Evolutionary conservation across 768 basidiomycete species (phyloP).

Genomic region (Panaeolus papilionaceus): DNA sequence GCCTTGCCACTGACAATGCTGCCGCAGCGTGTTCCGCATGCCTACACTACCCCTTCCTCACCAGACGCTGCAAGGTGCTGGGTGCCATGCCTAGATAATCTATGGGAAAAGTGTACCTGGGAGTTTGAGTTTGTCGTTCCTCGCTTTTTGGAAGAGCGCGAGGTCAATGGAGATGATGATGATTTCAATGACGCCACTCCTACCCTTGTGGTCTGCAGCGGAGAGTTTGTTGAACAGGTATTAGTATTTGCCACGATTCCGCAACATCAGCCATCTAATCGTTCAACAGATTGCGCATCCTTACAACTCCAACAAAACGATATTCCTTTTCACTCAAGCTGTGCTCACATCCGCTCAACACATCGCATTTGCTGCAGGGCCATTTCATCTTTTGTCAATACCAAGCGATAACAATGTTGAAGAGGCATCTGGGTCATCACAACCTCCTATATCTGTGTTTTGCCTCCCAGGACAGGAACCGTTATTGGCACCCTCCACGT

Average conservation of each 20-base stretch:
- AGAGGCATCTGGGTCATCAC: conserved; percentile 67
- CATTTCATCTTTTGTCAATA: conserved; percentile 82
- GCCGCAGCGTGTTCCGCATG: conserved; percentile 86
- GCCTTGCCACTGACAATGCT: not conserved
- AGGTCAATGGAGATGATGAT: conserved; percentile 48
- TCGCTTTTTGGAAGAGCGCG: conserved; percentile 73
- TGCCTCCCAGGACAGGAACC: conserved; percentile 90
- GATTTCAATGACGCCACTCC: conserved; percentile 69
- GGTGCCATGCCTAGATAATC: conserved; percentile 96
- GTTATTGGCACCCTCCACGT: conserved; percentile 70
- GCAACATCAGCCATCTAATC: conserved; percentile 15
- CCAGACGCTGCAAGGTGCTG: conserved; percentile 95
- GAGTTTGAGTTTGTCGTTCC: conserved; percentile 97
- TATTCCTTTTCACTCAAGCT: conserved; percentile 90
- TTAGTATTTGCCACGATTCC: conserved; percentile 26
- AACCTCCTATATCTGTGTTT: conserved; percentile 87
- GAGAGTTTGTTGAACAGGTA: conserved; percentile 94
- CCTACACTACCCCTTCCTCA: conserved; percentile 86
- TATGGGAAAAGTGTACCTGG: conserved; percentile 98
- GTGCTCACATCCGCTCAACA: conserved; percentile 94
- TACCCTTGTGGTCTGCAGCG: conserved; percentile 91
- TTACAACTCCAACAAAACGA: conserved; percentile 90
- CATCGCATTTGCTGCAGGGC: conserved; percentile 94
- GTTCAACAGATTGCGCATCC: conserved; percentile 84
- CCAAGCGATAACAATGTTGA: conserved; percentile 65